Conservation (phyloP, 2,329 filamentous ascomycete species). For the Penicillium sp. region DNA sequence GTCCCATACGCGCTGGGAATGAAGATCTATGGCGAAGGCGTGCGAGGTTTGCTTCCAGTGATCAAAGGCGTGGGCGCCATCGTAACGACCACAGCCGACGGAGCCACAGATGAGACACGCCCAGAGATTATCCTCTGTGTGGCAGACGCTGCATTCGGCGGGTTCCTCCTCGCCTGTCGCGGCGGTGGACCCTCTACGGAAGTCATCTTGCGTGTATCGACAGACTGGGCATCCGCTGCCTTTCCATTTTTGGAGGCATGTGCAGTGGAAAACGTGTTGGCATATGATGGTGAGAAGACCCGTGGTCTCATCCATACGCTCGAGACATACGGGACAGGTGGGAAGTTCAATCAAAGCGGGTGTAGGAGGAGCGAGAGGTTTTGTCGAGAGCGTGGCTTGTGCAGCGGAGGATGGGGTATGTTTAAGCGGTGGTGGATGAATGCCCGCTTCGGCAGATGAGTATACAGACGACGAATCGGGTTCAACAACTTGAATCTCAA, state of each 20-base stretch:
- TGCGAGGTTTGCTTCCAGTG: constrained; percentile 89
- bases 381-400: constrained; percentile 48
- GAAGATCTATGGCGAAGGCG: constrained; percentile 85
- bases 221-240: constrained; percentile 92
- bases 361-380: constrained; percentile 66
- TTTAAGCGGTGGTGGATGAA: constrained; percentile 50
- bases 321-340: constrained; percentile 91
- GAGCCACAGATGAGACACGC: constrained; percentile 91
- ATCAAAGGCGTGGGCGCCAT: constrained; percentile 84
- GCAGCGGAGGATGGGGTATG: constrained; percentile 21
- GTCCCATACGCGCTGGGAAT: constrained; percentile 95
- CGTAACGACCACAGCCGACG: constrained; percentile 90
- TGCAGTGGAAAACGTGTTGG: constrained; percentile 96
- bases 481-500: constrained; percentile 69
- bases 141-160: constrained; percentile 69
- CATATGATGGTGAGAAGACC: constrained; percentile 93
- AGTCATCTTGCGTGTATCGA: constrained; percentile 69
- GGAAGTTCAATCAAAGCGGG: constrained; percentile 84
- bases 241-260: constrained; percentile 92
- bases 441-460: constrained; percentile 47
- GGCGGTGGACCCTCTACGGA: constrained; percentile 43
- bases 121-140: constrained; percentile 78
- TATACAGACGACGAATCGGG: constrained; percentile 23
- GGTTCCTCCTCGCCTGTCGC: constrained; percentile 50
- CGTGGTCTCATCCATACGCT: constrained; percentile 96